Evolutionary conservation across 2,329 filamentous ascomycete species (phyloP), one percentile per base, ranked within the genome.

Genomic region (Colletotrichum destructivum): DNA sequence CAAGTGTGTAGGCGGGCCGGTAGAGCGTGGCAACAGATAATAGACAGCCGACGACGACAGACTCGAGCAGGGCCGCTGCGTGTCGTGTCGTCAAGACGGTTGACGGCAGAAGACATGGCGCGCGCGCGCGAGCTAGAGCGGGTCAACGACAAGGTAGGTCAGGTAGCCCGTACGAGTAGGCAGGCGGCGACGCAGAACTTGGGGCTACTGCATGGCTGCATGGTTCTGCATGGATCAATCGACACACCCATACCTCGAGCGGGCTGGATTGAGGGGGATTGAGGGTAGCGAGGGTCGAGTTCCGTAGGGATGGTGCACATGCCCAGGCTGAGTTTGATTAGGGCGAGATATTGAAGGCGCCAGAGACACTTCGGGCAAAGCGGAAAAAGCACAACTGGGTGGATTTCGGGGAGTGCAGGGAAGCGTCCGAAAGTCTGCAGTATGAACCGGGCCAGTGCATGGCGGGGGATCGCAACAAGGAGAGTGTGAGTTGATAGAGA

Each of bases 331-430:
- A 52, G 47, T 72, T 72, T 72, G 65, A 72, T 69, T 64, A 72
- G 69, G 66, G 69, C 65, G 69, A 69, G 60, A 72, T 72, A 72
- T 72, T 64, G 69, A 16, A 69, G 54, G 55, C 69, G 65, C 65
- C 69, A 63, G 54, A 72, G 69, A 72, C 69, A 69, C 46, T 62
- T 69, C 40, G 64, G 65, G 65, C 44, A 47, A 72, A 60, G 69
- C 65, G 65, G 54, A 38, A 69, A 64, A 64, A 49, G 57, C 51
- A 68, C 54, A 72, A 57, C 26, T 38, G 46, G 65, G 62, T 55
- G 31, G 8, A 9, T 35, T 35, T 35, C 8, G 31, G 31, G 31
- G 31, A 35, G 40, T 46, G 49, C 69, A 72, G 55, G 69, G 69
- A 62, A 71, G 40, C 40, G n/a, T 49, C n/a, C 23, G 46, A n/a